Evolutionary conservation across 1,139 yeast species (phyloP), one percentile per base, ranked within the genome.

Genomic region (Scheffersomyces segobiensis): DNA sequence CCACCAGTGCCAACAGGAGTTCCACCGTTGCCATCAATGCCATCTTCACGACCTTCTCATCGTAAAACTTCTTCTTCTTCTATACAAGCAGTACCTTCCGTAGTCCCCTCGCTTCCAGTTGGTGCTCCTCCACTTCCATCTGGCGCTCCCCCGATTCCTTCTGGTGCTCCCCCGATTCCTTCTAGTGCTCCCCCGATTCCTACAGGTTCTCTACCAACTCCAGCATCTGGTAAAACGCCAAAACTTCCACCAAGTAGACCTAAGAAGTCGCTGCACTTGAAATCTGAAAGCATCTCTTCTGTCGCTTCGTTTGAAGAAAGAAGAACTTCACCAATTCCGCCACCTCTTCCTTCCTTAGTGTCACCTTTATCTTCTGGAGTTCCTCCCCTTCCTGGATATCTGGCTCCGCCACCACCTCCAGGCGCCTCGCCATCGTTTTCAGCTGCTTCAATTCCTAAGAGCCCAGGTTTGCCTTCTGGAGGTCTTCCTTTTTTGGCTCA

Each of bases 401-500:
- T 22, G 24, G 67, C 71, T 24, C 54, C 62, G 7, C 64, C 63
- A 49, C 49, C 56, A 55, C 46, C 61, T 62, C 55, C 56, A n/a
- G 55, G 66, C 22, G 53, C 61, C n/a, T 50, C 67, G 10, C 59
- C 64, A 18, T 56, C 60, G 39, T 59, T 64, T 2, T 59, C 66
- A 7, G 53, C 63, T 6, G 57, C 65, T 39, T 63, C 68, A 26
- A 59, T 70, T 14, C 59, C 71, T 6, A 58, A 60, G 5, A 56
- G 59, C 22, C 39, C 61, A 26, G 47, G 52, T 10, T 24, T 48
- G 24, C 55, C 56, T 8, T 49, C 55, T 10, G 71, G 73, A 12
- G 70, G 76, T 0, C 66, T 82, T 17, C 84, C 86, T 5, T 85
- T 86, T 64, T 73, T 86, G 52, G 84, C 87, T 1, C 84, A 85